Evolutionary conservation across 768 basidiomycete genomes (phyloP), one percentile per base, ranked within the genome.

Genomic region (Suillus tomentosus): DNA sequence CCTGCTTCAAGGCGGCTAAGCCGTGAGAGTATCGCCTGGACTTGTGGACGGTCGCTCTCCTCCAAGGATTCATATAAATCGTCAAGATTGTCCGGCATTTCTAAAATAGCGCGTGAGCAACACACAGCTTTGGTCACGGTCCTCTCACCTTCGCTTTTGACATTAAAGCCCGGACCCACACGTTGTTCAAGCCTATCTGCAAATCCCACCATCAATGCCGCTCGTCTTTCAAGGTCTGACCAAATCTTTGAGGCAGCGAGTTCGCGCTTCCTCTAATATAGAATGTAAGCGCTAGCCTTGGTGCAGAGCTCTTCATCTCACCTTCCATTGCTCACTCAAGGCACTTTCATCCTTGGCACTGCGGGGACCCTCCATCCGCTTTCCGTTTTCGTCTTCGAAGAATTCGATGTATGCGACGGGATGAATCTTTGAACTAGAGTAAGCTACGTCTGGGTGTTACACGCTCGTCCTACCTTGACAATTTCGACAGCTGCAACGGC

Each of bases 391-490:
- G 24, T 79, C 81, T 64, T 83, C 79, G 7, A 80, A 67, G 63
- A 86, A 87, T 73, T 95, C 90, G n/a, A 95, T 74, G 74, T 85
- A 98, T 0, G 89, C 95, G 47, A 96, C 69, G 1, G 93, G 89
- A 70, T 89, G 89, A 11, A 81, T 77, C 90, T 92, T 45, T 27
- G 50, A 31, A 9, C 10, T n/a, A 39, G n/a, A n/a, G 56, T 31
- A n/a, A 60, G 54, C 48, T 43, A 17, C 60, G 9, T 65, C 53
- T 51, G 11, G 31, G 19, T 60, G 14, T 37, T 60, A 48, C 31
- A 45, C 34, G 7, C 10, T 6, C 13, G 14, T 5, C 34, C 43
- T 50, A 90, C 87, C 79, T 91, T 92, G 3, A 82, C 77, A 22
- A 99, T 78, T 19, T 87, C 80, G 10, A 97, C 65, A 71, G 95